Conservation (phyloP, 2,329 filamentous ascomycete species). For the Fusarium avenaceum region DNA sequence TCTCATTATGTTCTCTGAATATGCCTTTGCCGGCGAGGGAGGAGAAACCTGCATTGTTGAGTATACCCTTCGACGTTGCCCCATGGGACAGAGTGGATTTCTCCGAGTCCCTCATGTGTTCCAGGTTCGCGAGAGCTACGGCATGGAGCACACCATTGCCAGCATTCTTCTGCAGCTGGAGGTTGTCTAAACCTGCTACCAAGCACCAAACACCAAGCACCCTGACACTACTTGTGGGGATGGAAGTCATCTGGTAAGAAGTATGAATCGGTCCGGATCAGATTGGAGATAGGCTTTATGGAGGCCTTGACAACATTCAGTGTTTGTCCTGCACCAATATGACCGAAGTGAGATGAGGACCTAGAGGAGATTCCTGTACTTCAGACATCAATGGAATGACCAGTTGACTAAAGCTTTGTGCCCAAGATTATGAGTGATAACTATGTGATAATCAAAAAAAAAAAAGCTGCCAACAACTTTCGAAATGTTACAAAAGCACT, state of each 20-base stretch:
- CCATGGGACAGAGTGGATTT: neutral
- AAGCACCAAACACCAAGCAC: too few species aligned
- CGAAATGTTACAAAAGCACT: too few species aligned
- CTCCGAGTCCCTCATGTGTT: neutral
- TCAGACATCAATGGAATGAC: neutral
- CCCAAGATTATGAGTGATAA: neutral
- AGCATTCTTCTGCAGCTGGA: neutral
- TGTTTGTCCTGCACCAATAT: neutral
- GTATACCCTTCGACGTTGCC: neutral
- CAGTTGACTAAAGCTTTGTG: neutral
- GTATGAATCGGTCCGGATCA: neutral
- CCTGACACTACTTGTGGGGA: neutral
- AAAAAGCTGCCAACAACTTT: too few species aligned
- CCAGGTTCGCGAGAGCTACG: neutral
- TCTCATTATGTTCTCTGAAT: neutral
- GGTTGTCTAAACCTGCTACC: too few species aligned
- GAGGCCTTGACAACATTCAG: neutral
- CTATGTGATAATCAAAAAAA: too few species aligned
- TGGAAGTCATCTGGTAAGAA: neutral
- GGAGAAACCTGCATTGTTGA: neutral
- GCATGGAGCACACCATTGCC: neutral
- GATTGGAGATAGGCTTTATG: neutral
- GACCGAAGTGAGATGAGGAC: neutral
- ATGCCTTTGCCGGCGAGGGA: neutral
- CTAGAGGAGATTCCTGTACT: neutral